Evolutionary conservation across 2,329 filamentous ascomycete species (phyloP), one percentile per base, ranked within the genome.

Genomic region (Talaromyces sp.): DNA sequence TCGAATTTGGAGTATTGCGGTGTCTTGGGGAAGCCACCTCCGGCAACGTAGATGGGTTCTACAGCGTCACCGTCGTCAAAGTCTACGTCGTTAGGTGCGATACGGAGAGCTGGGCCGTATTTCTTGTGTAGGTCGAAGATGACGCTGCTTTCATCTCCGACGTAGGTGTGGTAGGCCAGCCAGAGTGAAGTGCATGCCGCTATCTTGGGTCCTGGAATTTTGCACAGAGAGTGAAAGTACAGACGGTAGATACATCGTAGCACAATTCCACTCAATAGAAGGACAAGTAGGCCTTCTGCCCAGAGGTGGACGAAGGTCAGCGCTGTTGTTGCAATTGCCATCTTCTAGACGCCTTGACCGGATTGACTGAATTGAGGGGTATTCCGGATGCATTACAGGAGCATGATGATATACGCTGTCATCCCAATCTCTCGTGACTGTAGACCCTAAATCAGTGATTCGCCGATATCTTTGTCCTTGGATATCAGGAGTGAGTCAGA

Each of bases 1-100:
- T 86, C 82, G 68, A 87, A 87, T 67, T 87, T 87, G 0, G 73
- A 72, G 70, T 87, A 87, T 65, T 78, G 82, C 0, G 72, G 68
- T 0, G 83, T 78, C 70, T 87, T 87, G 0, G 74, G 71, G 62
- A 87, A 86, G 1, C 85, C 85, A 3, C 85, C 84, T 43, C 76
- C 80, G 2, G 78, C 74, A 13, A 81, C 71, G 70, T 87, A 87
- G 37, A 87, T 84, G 1, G 81, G 74, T 0, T 78, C 73, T 27
- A 85, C 69, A 0, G 81, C 83, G 16, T 75, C 76, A 10, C 79
- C 79, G 58, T 82, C 80, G 8, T 79, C 71, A 60, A 84, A 78
- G 62, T 80, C 76, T 45, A 81, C 70, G 31, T 75, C 74, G 62
- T 77, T 75, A 1, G 79, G 79, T 1, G 73, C 78, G 1, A 78